Conservation (phyloP, 306 rosid genomes). For the Fragaria iinumae region DNA sequence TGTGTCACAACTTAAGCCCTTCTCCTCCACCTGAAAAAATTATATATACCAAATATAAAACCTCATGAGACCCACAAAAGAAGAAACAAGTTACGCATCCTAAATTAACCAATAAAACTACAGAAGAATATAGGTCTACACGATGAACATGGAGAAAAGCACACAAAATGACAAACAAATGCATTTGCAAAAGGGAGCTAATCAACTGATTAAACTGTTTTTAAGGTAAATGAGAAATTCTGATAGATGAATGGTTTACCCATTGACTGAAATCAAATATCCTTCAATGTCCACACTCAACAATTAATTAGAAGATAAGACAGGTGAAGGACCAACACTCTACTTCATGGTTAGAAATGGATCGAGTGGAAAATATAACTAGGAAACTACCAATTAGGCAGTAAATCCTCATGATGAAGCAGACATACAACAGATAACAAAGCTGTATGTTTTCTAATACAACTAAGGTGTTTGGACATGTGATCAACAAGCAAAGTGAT, state of each 20-base stretch:
- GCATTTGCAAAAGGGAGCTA: background rate
- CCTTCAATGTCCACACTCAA: background rate
- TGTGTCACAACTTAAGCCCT: conserved; percentile 71
- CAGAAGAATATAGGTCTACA: background rate
- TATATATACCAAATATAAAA: conserved; percentile 6
- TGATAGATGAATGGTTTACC: background rate
- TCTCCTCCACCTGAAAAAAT: conserved; percentile 75
- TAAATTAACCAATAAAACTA: background rate
- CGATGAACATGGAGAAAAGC: background rate
- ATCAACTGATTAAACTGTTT: background rate
- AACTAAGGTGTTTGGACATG: background rate
- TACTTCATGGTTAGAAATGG: background rate
- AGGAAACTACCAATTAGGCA: background rate
- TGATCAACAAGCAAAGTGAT: background rate
- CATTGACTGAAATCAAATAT: background rate
- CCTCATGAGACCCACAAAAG: background rate
- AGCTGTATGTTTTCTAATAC: background rate
- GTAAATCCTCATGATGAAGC: background rate
- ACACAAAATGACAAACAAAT: conserved; percentile 1
- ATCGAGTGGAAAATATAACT: background rate
- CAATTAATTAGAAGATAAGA: background rate
- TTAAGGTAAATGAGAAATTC: background rate
- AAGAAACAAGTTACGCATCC: background rate
- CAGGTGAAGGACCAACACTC: background rate
- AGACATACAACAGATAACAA: background rate